Base-by-base conservation (phyloP, 2,329 filamentous ascomycete genomes). In the Teratosphaeria viscida region DNA sequence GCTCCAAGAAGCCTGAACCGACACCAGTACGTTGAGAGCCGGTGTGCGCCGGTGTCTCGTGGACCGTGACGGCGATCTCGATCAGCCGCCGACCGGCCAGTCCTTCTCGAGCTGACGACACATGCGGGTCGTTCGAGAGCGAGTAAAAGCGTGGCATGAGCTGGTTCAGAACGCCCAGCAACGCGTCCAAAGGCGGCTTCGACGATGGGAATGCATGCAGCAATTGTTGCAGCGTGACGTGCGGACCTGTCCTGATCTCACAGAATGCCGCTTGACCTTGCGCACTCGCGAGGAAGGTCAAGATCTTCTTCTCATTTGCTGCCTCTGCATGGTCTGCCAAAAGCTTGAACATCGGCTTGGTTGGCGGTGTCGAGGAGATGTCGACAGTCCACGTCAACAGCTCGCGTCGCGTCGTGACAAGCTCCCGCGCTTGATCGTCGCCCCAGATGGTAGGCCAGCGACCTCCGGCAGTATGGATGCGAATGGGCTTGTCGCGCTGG, bases 71-170 rank as follows among this genome's bases (percentile, higher is more conserved):
- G n/a, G 94, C 94, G 69, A 97, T 89, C 77, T 97, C 94, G 68
- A 99, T 86, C 61, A 97, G 78, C 34, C 92, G 88, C 64, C 89
- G 88, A 65, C 83, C 82, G 64, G 87, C 83, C 47, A 84, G 82
- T 63, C 88, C 87, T 63, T 85, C 82, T 26, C 85, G 82, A 63
- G 83, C 82, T 62, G 83, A 88, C 2, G 85, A 87, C 66, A 95
- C 85, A 64, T 94, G 89, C 0, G 94, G 94, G 70, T 99, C 94
- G 73, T 96, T 96, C 58, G 92, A 96, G 14, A 99, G 85, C 3
- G 92, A 97, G 78, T 99, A 99, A 79, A 99, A 99, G 61, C 94
- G 89, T 2, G 94, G 94, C 92, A 97, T 97, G 57, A 97, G 82
- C 55, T 90, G 88, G 68, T 88, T 89, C 57, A 96, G 83, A 52